Evolutionary conservation across 805 yeast species (phyloP).

Genomic region (Saccharomyces jurei): DNA sequence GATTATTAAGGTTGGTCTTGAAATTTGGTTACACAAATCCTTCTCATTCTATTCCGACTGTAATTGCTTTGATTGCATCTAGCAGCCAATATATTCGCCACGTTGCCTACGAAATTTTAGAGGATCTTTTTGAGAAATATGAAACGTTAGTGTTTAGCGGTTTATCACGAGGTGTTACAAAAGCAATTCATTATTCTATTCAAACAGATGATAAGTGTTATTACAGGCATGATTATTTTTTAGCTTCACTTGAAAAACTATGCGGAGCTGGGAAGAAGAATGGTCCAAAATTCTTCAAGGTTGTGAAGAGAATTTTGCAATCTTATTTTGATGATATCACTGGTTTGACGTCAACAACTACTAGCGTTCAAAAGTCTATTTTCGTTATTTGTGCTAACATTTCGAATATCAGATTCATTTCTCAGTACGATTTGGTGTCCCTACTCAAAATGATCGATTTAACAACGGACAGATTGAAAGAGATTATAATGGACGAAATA

Average conservation of each 20-base stretch:
- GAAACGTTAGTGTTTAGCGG: conserved; percentile 64
- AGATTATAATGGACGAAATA: conserved; percentile 14
- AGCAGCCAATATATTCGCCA: conserved; percentile 34
- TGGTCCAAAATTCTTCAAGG: conserved; percentile 11
- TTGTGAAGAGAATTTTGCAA: conserved; percentile 10
- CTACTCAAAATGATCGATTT: conserved; percentile 15
- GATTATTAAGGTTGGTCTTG: conserved; percentile 48
- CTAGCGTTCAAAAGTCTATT: conserved; percentile 7
- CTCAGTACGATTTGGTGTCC: conserved; percentile 17
- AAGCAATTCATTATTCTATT: conserved; percentile 40
- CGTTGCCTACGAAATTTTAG: conserved; percentile 47
- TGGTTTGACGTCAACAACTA: conserved; percentile 1
- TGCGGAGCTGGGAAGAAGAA: conserved; percentile 14
- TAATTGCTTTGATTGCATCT: conserved; percentile 62
- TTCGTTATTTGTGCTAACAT: conserved; percentile 20
- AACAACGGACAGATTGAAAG: conserved; percentile 21
- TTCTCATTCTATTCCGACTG: conserved; percentile 54
- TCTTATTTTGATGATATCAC: conserved; percentile 7
- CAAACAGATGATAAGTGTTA: conserved; percentile 2
- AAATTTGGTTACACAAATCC: conserved; percentile 72
- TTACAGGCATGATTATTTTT: conserved; percentile 9
- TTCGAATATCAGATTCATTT: conserved; percentile 11
- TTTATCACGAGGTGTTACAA: conserved; percentile 52
- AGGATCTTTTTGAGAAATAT: conserved; percentile 51
- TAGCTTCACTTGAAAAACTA: conserved; percentile 13